Percentiles rank a stretch among this genome's conserved stretches.
Conservation (phyloP, 805 yeast genomes). For the Zygotorulaspora danielsina region DNA sequence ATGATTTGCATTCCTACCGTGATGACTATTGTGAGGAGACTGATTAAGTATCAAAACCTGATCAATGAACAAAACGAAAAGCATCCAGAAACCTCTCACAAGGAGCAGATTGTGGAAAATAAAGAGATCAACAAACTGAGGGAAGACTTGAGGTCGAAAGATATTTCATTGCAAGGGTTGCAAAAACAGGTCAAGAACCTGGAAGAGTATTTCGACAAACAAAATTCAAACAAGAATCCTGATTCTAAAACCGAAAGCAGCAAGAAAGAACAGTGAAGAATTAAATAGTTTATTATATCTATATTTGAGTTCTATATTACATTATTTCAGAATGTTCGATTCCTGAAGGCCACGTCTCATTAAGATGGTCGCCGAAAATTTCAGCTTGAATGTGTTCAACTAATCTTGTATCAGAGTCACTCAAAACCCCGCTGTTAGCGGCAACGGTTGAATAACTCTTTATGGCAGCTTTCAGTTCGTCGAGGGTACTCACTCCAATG, state of each 20-base stretch:
- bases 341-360: conserved; percentile 66
- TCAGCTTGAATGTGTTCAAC: conserved; percentile 42
- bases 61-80: conserved; percentile 17
- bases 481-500: conserved; percentile 65
- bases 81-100: conserved; percentile 15
- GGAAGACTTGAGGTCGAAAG: conserved; percentile 39
- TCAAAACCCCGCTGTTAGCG: conserved; percentile 32
- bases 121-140: conserved; percentile 37
- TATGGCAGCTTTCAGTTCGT: conserved; percentile 63
- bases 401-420: conserved; percentile 41
- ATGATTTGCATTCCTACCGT: conserved; percentile 52
- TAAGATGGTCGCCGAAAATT: conserved; percentile 49
- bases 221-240: conserved; percentile 28
- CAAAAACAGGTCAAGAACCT: conserved; percentile 49
- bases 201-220: conserved; percentile 46
- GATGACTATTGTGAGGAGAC: conserved; percentile 47
- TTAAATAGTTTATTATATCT: neutral
- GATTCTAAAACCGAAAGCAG: conserved; percentile 19
- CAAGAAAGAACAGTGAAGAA: conserved; percentile 24
- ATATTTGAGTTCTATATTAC: neutral
- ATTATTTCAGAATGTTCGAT: conserved; percentile 21
- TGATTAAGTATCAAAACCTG: conserved; percentile 45
- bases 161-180: conserved; percentile 44
- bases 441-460: conserved; percentile 49
- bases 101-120: conserved; percentile 17